Conservation (phyloP, 768 basidiomycete species). For the Boletus fagicola region DNA sequence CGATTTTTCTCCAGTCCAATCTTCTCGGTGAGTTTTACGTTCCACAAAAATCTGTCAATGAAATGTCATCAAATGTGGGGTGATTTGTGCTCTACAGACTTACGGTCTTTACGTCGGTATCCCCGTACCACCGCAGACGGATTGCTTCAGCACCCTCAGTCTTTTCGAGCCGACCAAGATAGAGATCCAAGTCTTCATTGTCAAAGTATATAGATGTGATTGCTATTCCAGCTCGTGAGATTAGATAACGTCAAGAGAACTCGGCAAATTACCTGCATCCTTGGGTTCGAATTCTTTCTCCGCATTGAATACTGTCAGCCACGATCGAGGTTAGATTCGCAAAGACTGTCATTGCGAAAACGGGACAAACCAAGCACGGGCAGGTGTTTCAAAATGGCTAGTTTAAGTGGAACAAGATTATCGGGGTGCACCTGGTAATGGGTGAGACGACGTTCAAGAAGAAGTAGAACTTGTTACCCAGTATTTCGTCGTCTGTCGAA, state of each 20-base stretch:
- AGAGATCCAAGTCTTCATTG: conserved; percentile 92
- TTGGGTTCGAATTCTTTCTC: conserved; percentile 89
- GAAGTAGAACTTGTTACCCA: conserved; percentile 62
- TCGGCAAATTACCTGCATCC: conserved; percentile 59
- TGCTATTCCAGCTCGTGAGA: conserved; percentile 43
- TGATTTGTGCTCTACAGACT: conserved; percentile 22
- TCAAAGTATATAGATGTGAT: conserved; percentile 98
- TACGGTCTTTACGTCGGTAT: conserved; percentile 75
- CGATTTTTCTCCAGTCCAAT: conserved; percentile 99
- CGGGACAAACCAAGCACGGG: conserved; percentile 80
- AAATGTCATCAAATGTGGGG: neutral
- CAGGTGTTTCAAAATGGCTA: conserved; percentile 87
- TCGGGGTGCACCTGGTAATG: conserved; percentile 73
- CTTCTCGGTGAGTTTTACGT: conserved; percentile 92
- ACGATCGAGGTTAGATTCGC: conserved; percentile 7
- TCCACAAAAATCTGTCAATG: conserved; percentile 72
- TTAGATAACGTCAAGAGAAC: neutral
- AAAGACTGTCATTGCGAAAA: neutral
- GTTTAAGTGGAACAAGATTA: conserved; percentile 89
- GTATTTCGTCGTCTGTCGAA: conserved; percentile 98
- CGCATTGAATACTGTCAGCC: conserved; percentile 75
- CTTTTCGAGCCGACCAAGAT: conserved; percentile 95
- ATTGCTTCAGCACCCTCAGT: conserved; percentile 98
- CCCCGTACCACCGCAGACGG: conserved; percentile 96
- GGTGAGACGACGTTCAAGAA: conserved; percentile 4